Conservation (phyloP, 768 basidiomycete genomes). For the Leucocoprinus sp. region DNA sequence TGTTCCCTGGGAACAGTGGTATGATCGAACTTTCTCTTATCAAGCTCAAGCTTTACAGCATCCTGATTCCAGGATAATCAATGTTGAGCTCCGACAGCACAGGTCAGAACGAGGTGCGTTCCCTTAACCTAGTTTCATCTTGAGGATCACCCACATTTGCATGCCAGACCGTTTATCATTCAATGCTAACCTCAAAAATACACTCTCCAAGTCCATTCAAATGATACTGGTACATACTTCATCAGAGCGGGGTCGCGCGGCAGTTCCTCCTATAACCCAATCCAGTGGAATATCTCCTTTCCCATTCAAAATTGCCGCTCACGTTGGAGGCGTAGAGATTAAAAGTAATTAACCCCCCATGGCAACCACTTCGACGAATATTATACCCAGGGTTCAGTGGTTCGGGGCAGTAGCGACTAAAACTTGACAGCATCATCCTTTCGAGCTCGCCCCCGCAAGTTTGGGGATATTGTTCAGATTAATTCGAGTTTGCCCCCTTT, state of each 20-base stretch:
- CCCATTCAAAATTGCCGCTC: conserved; percentile 63
- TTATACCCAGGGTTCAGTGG: not conserved
- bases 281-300: conserved; percentile 73
- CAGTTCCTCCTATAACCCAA: conserved; percentile 76
- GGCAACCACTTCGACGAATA: not conserved
- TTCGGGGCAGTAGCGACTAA: not conserved
- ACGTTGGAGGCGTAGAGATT: conserved; percentile 59
- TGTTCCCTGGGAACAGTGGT: conserved; percentile 87
- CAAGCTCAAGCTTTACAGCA: not conserved
- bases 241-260: conserved; percentile 65
- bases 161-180: conserved; percentile 40
- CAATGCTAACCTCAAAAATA: conserved; percentile 46
- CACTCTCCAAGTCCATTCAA: conserved; percentile 57
- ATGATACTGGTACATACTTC: conserved; percentile 73
- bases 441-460: too few relatives aligned
- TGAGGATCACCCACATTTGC: not conserved
- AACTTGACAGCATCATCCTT: too few relatives aligned
- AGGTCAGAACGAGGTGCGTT: conserved; percentile 49
- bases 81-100: conserved; percentile 71
- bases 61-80: conserved; percentile 51
- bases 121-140: not conserved
- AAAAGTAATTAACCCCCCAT: not conserved
- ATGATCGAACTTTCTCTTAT: conserved; percentile 4
- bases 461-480: too few relatives aligned
- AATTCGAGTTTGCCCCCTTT: too few relatives aligned